Percentiles rank a stretch among this genome's conserved stretches.
These are phyloP conservation scores for Metschnikowia amazonensis DNA, from an alignment of 805 yeast species.

Conservation along the genomic window DNA sequence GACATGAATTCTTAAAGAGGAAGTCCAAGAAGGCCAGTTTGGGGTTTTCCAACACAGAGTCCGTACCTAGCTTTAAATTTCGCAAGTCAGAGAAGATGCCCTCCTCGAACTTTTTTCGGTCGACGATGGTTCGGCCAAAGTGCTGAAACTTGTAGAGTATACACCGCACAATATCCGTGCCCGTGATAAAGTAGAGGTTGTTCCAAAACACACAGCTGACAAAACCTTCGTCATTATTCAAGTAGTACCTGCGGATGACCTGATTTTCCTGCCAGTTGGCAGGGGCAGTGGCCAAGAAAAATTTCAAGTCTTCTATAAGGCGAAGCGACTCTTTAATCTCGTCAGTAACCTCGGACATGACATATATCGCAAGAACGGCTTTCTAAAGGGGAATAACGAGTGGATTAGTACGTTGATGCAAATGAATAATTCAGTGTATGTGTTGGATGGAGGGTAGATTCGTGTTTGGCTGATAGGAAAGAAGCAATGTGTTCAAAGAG, in stretches of 20 bases:
- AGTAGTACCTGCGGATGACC: slow-evolving; percentile 76
- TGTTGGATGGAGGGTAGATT: neutral
- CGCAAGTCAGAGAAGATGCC: slow-evolving; percentile 91
- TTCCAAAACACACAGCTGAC: slow-evolving; percentile 94
- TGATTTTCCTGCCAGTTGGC: slow-evolving; percentile 90
- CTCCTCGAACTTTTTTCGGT: slow-evolving; percentile 93
- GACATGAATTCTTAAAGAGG: slow-evolving; percentile 77
- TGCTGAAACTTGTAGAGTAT: slow-evolving; percentile 83
- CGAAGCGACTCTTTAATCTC: slow-evolving; percentile 47
- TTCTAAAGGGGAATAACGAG: neutral
- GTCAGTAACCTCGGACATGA: slow-evolving; percentile 14
- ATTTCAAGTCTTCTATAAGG: slow-evolving; percentile 72
- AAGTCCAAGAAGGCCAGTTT: slow-evolving; percentile 81
- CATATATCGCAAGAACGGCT: neutral
- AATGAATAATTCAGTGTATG: neutral
- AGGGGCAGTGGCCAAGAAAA: slow-evolving; percentile 89
- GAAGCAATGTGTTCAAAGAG: slow-evolving; percentile 1
- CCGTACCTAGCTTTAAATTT: slow-evolving; percentile 77
- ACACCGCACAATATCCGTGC: slow-evolving; percentile 93
- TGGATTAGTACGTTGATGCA: neutral
- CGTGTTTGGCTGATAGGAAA: neutral
- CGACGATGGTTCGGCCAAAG: slow-evolving; percentile 80
- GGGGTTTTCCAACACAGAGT: slow-evolving; percentile 85
- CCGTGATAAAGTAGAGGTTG: slow-evolving; percentile 83
- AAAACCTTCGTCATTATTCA: slow-evolving; percentile 86